A percentile compares a stretch with the other conserved stretches of the same genome.
Evolutionary conservation across 179 eudicot genomes (phyloP).

Genomic region (Silene coronaria): DNA sequence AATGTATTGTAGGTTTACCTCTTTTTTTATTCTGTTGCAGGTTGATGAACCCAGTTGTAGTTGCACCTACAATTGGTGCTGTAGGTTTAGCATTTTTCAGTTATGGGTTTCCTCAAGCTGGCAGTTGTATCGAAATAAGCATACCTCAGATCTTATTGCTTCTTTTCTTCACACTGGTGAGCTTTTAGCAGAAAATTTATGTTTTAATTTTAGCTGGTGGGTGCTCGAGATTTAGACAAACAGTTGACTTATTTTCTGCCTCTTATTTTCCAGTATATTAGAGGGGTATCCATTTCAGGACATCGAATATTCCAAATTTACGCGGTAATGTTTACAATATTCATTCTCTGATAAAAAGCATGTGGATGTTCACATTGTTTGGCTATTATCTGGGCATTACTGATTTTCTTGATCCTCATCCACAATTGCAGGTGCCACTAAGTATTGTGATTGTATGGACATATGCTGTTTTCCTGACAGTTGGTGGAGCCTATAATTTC

Average conservation of each 20-base stretch:
- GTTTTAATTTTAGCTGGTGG: neutral
- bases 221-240: neutral
- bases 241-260: constrained; percentile 3
- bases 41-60: constrained; percentile 86
- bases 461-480: constrained; percentile 89
- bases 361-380: neutral
- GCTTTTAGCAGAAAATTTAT: constrained; percentile 16
- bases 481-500: constrained; percentile 91
- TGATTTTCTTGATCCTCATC: neutral
- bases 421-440: constrained; percentile 66
- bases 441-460: constrained; percentile 77
- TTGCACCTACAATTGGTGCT: constrained; percentile 81
- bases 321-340: constrained; percentile 53
- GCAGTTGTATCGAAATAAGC: constrained; percentile 76
- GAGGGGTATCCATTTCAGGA: constrained; percentile 72
- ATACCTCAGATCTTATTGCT: constrained; percentile 66
- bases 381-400: neutral
- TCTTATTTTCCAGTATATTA: constrained; percentile 51
- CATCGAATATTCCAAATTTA: constrained; percentile 64
- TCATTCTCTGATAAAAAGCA: neutral
- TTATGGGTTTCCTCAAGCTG: constrained; percentile 98
- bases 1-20: neutral
- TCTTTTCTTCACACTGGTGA: constrained; percentile 77
- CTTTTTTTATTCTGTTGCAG: constrained; percentile 33
- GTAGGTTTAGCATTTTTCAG: constrained; percentile 91